These are phyloP conservation scores for Apiospora koreana DNA, from an alignment of 2,329 filamentous ascomycete species.

Conservation along the genomic window DNA sequence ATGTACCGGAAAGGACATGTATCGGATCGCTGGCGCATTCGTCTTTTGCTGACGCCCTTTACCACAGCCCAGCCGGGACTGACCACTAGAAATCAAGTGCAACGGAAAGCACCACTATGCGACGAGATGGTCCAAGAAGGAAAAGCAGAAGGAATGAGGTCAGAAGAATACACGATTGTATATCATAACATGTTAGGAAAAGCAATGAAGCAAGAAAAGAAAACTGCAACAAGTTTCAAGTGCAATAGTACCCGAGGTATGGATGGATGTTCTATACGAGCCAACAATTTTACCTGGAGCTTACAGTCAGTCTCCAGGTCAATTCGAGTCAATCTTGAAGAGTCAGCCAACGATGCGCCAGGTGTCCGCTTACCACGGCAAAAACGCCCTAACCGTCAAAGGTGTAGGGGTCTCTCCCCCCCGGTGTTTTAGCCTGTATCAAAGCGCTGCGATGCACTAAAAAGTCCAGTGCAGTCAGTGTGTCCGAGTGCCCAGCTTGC, in stretches of 20 bases:
- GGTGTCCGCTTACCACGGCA: constrained; percentile 12
- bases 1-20: background rate
- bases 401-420: background rate
- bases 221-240: background rate
- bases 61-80: background rate
- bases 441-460: background rate
- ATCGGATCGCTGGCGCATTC: background rate
- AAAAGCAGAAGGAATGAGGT: background rate
- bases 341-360: constrained; percentile 15
- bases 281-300: background rate
- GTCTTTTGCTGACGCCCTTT: background rate
- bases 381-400: background rate
- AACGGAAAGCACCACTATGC: background rate
- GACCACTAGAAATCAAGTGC: background rate
- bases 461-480: background rate
- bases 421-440: constrained; percentile 7
- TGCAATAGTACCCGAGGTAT: background rate
- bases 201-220: background rate
- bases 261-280: background rate
- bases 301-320: background rate
- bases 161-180: background rate
- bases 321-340: background rate
- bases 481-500: too few species aligned
- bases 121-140: background rate
- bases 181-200: background rate